Evolutionary conservation across 2,329 filamentous ascomycete species (phyloP).

Genomic region (Curvularia eragrostidis): DNA sequence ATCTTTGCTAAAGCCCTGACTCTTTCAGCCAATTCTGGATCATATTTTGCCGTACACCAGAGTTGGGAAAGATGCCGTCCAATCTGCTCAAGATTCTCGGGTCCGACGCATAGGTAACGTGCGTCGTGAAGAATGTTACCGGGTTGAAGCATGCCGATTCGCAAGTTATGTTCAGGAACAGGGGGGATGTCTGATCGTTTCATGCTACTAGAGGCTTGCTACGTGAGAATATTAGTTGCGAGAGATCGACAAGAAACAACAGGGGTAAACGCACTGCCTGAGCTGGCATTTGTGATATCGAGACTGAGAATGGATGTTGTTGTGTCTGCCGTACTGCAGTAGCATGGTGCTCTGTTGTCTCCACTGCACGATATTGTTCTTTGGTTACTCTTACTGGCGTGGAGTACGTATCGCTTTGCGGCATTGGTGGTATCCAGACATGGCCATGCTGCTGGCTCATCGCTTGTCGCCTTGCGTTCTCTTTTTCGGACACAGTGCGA

Average conservation of each 20-base stretch:
- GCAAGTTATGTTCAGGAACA: not conserved
- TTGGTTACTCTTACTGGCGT: not conserved
- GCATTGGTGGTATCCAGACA: not conserved
- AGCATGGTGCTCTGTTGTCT: not conserved
- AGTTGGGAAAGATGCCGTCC: not conserved
- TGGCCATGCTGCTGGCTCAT: constrained; percentile 1
- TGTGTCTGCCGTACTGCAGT: not conserved
- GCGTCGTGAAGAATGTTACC: constrained; percentile 3
- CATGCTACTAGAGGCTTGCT: not conserved
- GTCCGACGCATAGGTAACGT: not conserved
- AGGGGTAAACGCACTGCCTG: not conserved
- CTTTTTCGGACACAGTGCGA: not conserved
- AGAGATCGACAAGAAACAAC: not conserved
- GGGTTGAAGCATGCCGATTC: not conserved
- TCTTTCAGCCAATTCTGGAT: not conserved
- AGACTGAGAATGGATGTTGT: not conserved
- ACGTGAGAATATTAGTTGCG: not conserved
- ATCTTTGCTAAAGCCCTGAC: not conserved
- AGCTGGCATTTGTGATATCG: not conserved
- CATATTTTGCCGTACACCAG: not conserved
- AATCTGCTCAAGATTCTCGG: not conserved
- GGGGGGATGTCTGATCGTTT: not conserved
- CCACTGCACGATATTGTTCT: not conserved
- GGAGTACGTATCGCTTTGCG: not conserved
- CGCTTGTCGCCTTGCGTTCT: not conserved